phyloP scores from a whole-genome alignment of 257 asterid genomes.

The Haberlea rhodopensis region DNA sequence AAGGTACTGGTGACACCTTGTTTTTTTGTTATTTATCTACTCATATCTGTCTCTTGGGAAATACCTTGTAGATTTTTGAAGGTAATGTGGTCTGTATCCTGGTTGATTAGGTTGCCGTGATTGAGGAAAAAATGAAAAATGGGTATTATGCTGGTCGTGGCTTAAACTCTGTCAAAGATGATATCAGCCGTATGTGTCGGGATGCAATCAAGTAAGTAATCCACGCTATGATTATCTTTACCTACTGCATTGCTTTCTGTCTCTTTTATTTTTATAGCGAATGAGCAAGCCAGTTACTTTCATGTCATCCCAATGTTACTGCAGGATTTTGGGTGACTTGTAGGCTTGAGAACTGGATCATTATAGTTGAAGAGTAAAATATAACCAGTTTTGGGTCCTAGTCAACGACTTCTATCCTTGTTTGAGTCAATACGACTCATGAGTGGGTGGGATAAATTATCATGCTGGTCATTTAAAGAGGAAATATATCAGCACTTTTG shows the following conservation, averaged over 20 bases:
- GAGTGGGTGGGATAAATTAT: constrained; percentile 6
- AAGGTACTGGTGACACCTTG: constrained; percentile 55
- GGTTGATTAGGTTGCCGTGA: constrained; percentile 67
- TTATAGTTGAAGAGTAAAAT: not conserved
- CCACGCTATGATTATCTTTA: constrained; percentile 17
- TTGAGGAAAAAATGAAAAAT: constrained; percentile 72
- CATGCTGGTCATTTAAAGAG: constrained; percentile 1
- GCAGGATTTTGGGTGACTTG: not conserved
- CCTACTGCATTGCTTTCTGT: constrained; percentile 18
- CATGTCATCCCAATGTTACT: constrained; percentile 7
- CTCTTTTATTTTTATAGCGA: not conserved
- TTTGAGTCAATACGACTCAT: constrained; percentile 9
- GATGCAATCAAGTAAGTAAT: constrained; percentile 87
- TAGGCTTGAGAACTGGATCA: not conserved
- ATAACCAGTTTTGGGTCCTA: not conserved
- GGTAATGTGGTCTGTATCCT: constrained; percentile 23
- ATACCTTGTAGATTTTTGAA: constrained; percentile 7
- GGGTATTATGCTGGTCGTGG: constrained; percentile 90
- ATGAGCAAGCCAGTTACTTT: constrained; percentile 1
- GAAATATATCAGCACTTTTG: not conserved
- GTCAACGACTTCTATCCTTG: not conserved
- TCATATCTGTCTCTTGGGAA: constrained; percentile 4
- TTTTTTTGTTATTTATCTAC: constrained; percentile 20
- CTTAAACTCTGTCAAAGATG: constrained; percentile 77
- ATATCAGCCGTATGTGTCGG: constrained; percentile 84